These are phyloP conservation scores for Erythrophleum fordii DNA, from an alignment of 306 rosid species.

Conservation along the genomic window DNA sequence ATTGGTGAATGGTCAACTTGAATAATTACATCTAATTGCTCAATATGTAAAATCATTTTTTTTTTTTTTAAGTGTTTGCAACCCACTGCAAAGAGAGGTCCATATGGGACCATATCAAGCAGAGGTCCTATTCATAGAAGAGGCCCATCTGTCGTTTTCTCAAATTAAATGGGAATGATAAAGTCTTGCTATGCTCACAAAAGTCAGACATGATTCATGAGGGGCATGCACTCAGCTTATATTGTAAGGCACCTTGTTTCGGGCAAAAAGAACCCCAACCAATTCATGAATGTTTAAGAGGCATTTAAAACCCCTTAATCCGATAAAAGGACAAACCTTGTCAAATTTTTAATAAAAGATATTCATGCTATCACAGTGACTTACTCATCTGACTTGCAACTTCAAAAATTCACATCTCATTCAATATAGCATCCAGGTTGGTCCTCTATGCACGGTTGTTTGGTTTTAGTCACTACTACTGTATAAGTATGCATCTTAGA, in stretches of 20 bases:
- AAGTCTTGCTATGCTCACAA: not conserved
- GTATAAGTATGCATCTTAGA: not conserved
- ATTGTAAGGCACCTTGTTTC: not conserved
- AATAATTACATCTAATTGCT: not conserved
- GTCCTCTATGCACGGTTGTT: not conserved
- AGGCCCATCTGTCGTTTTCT: not conserved
- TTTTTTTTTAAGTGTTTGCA: not conserved
- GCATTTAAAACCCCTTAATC: not conserved
- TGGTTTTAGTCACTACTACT: not conserved
- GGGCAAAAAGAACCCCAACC: not conserved
- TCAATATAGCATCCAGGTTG: conserved; percentile 6
- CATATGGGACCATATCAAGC: conserved; percentile 14
- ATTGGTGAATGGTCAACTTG: not conserved
- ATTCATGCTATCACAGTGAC: conserved; percentile 6
- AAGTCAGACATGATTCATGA: not conserved
- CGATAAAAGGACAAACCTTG: not conserved
- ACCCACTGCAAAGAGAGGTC: not conserved
- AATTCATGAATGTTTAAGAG: not conserved
- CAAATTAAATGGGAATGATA: not conserved
- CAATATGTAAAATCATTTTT: not conserved
- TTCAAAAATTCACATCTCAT: conserved; percentile 4
- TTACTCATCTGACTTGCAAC: conserved; percentile 1
- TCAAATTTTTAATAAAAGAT: not conserved
- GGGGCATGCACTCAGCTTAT: not conserved
- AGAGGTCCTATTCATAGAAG: not conserved